Evolutionary conservation across 2,329 filamentous ascomycete genomes (phyloP), one percentile per base, ranked within the genome.

Genomic region (Cordyceps farinosa): DNA sequence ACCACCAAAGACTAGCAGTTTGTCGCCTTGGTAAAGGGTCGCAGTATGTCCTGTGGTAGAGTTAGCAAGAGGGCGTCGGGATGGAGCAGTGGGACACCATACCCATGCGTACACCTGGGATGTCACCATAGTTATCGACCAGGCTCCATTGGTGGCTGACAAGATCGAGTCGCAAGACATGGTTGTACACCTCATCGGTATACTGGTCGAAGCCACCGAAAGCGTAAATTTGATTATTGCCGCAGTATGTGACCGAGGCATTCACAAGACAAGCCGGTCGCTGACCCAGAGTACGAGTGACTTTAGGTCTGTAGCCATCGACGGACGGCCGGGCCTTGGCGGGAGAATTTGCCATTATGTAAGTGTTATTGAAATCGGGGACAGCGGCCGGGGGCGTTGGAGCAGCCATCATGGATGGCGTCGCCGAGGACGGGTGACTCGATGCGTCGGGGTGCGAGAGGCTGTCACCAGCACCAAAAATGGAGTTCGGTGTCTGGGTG

Each of bases 181-280:
- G 95, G 73, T 99, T 99, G 78, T 99, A 99, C 22, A 99, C 91
- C 80, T 99, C 95, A 75, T 99, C 95, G 0, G 95, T 99, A 74
- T 97, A 98, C 76, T 98, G 94, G 73, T 99, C 95, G 72, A 99
- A 99, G 22, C 95, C 95, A 50, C 95, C 95, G 80, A 99, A 99
- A 11, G 94, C 95, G 77, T 96, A 98, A 70, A 99, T 98, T 76
- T 95, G 88, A 74, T 98, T 95, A 78, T 97, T 95, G 65, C 93
- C 93, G 72, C 95, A 97, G 75, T 97, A 97, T n/a, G 95, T 99
- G 65, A 98, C 94, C 1, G 95, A 98, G 59, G 95, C 95, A 80
- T 99, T 99, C 69, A 99, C 94, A 56, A 99, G 83, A 73, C 94
- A 98, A 42, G 95, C 93, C 44, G 95, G 95, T 68, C 93, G 87